Conservation (phyloP, 176 grass and related monocot species). For the Neostapfia colusana region DNA sequence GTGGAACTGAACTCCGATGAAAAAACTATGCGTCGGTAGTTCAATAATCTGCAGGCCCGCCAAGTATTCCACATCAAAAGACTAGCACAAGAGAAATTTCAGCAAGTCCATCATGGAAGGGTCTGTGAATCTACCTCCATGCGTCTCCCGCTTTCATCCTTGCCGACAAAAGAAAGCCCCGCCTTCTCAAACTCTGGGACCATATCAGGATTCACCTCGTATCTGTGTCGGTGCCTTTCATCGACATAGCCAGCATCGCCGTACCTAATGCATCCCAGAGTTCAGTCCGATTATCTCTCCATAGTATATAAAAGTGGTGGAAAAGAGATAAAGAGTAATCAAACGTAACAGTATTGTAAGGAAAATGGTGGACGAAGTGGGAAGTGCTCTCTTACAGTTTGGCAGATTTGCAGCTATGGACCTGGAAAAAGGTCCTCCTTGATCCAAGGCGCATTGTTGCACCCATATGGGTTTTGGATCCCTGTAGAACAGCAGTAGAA, state of each 20-base stretch:
- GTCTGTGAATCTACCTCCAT: slow-evolving; percentile 64
- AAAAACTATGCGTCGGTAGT: slow-evolving; percentile 70
- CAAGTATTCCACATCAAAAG: slow-evolving; percentile 14
- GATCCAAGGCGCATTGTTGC: slow-evolving; percentile 96
- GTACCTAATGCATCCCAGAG: slow-evolving; percentile 54
- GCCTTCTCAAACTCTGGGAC: slow-evolving; percentile 83
- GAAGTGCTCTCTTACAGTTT: slow-evolving; percentile 67
- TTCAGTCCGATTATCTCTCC: slow-evolving; percentile 19
- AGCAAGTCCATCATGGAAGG: not conserved
- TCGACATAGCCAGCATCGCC: slow-evolving; percentile 64
- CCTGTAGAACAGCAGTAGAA: slow-evolving; percentile 56
- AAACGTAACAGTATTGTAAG: not conserved
- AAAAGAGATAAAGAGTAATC: not conserved
- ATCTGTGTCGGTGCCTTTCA: slow-evolving; percentile 95
- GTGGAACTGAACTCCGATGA: slow-evolving; percentile 85
- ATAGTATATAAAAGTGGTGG: slow-evolving; percentile 1
- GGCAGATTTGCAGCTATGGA: slow-evolving; percentile 64
- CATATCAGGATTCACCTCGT: slow-evolving; percentile 98
- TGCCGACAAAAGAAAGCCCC: slow-evolving; percentile 83
- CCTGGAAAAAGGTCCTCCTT: slow-evolving; percentile 77
- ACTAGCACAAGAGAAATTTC: not conserved
- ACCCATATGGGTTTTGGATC: slow-evolving; percentile 98
- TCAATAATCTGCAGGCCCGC: slow-evolving; percentile 68
- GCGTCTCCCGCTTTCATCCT: slow-evolving; percentile 68
- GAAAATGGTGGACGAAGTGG: slow-evolving; percentile 1